Evolutionary conservation across 2,329 filamentous ascomycete species (phyloP).

Genomic region (Neonectria sp.): DNA sequence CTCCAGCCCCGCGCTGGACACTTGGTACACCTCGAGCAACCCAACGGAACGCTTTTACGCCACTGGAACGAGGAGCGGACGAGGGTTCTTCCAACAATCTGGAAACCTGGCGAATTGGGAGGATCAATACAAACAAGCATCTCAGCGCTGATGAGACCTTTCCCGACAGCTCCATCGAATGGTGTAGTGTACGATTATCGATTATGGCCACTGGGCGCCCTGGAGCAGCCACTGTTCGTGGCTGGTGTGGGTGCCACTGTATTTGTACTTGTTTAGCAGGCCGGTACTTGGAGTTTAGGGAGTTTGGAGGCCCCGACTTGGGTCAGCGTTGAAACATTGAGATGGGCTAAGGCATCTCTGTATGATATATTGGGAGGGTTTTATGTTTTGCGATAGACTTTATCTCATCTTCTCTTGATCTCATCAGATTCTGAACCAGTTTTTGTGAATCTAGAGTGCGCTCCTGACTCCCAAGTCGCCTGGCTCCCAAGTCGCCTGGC

Average conservation of each 20-base stretch:
- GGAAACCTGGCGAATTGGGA: conserved; percentile 35
- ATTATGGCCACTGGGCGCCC: not conserved
- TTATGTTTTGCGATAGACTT: not conserved
- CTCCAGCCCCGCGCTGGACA: conserved; percentile 20
- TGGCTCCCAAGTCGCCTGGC: too few species aligned
- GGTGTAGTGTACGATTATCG: not conserved
- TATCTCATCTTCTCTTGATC: not conserved
- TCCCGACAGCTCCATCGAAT: not conserved
- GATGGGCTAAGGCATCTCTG: not conserved
- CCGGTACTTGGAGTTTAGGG: not conserved
- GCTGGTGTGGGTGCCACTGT: not conserved
- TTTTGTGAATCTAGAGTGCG: not conserved
- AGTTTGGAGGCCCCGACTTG: not conserved
- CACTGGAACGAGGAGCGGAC: conserved; percentile 34
- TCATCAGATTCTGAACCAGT: not conserved
- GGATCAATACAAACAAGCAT: not conserved
- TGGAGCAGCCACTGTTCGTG: not conserved
- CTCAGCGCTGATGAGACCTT: not conserved
- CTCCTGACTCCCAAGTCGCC: not conserved
- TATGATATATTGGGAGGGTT: not conserved
- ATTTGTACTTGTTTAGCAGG: not conserved
- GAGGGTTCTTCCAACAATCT: conserved; percentile 24
- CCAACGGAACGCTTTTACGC: conserved; percentile 31
- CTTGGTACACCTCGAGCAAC: conserved; percentile 32
- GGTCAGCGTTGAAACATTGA: not conserved